phyloP scores from a whole-genome alignment of 1,139 yeast species.

The Scheffersomyces parashehatae region DNA sequence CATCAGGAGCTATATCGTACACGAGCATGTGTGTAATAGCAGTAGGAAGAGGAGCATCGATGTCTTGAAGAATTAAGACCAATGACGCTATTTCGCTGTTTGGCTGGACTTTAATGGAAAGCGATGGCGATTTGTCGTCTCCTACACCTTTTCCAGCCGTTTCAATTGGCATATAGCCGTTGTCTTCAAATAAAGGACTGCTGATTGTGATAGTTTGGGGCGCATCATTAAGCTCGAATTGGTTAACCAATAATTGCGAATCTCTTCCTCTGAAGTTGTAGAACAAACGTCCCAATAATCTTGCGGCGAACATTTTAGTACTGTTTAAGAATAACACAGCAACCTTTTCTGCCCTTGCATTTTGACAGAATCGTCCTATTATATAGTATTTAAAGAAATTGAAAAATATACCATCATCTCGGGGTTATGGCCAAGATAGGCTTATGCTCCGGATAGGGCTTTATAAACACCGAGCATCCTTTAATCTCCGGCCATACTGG shows the following conservation, averaged over 20 bases:
- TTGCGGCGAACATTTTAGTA: background rate
- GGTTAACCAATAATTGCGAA: conserved; percentile 2
- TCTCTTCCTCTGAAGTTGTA: conserved; percentile 6
- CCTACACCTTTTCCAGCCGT: conserved; percentile 6
- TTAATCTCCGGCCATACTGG: too few species aligned
- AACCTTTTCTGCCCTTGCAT: too few species aligned
- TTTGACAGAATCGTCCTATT: too few species aligned
- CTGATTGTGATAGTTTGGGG: conserved; percentile 2
- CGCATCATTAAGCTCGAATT: background rate
- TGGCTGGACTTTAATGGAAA: conserved; percentile 1
- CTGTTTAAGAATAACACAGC: too few species aligned
- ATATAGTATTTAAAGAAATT: too few species aligned
- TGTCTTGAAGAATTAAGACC: conserved; percentile 6
- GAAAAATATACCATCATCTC: too few species aligned
- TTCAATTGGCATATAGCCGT: conserved; percentile 5
- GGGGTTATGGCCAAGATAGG: too few species aligned
- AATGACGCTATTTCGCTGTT: conserved; percentile 4
- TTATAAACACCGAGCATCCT: too few species aligned
- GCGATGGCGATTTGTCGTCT: conserved; percentile 7
- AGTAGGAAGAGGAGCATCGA: conserved; percentile 6
- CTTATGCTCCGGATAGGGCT: too few species aligned
- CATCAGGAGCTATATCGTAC: conserved; percentile 4
- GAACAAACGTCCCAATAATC: conserved; percentile 3
- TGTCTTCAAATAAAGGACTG: conserved; percentile 6
- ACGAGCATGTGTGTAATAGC: conserved; percentile 8